A percentile compares a stretch with the other conserved stretches of the same genome.
These are phyloP conservation scores for Uncinocarpus reesii DNA, from an alignment of 2,329 filamentous ascomycete species.

Conservation along the genomic window DNA sequence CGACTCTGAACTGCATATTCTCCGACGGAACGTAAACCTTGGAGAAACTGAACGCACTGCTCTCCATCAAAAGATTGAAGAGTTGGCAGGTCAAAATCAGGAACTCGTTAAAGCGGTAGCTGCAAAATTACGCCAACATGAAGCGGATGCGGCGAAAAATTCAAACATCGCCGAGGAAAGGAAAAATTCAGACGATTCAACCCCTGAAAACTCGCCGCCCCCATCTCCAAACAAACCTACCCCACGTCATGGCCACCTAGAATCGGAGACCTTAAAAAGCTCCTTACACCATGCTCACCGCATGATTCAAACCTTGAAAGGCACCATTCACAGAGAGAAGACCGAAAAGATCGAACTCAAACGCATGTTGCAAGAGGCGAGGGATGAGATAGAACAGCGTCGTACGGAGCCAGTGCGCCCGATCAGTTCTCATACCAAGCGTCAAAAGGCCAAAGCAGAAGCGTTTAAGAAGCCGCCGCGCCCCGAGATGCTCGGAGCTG, in stretches of 20 bases:
- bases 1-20: constrained; percentile 74
- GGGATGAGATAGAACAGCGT: constrained; percentile 73
- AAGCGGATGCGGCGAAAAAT: constrained; percentile 52
- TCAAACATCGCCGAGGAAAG: constrained; percentile 54
- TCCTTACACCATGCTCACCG: constrained; percentile 89
- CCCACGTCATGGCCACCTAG: constrained; percentile 80
- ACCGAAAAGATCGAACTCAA: constrained; percentile 95
- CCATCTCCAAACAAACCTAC: constrained; percentile 85
- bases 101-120: constrained; percentile 80
- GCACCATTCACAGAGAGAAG: constrained; percentile 93
- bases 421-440: constrained; percentile 38
- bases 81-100: constrained; percentile 77
- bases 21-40: constrained; percentile 67
- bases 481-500: constrained; percentile 62
- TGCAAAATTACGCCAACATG: constrained; percentile 56
- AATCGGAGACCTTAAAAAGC: constrained; percentile 89
- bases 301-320: constrained; percentile 91
- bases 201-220: constrained; percentile 82
- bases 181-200: constrained; percentile 57
- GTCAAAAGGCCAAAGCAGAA: constrained; percentile 52
- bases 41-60: constrained; percentile 68
- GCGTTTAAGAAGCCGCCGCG: constrained; percentile 69
- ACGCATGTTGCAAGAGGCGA: constrained; percentile 86
- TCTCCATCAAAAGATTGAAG: constrained; percentile 76
- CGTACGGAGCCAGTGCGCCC: constrained; percentile 39